These are phyloP conservation scores for Diplosphaera chodatii DNA, from an alignment of 139 green algal genomes.

Conservation along the genomic window DNA sequence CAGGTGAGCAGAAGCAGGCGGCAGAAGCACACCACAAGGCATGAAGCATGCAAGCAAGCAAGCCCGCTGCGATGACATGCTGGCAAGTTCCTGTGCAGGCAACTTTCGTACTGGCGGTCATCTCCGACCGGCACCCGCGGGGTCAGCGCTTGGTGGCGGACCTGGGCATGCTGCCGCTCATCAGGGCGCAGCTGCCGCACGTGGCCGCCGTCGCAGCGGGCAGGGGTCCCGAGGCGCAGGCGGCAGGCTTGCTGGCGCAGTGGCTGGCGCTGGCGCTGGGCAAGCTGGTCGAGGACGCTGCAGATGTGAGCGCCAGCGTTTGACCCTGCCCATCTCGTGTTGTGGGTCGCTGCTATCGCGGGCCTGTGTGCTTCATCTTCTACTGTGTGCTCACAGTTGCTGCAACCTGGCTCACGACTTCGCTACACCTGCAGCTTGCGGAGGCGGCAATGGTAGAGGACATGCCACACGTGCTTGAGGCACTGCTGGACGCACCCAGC, in stretches of 20 bases:
- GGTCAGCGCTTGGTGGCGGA: conserved; percentile 40
- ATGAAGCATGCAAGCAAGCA: too few species aligned
- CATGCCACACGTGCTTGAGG: conserved; percentile 43
- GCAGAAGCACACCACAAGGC: too few species aligned
- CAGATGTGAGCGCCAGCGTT: conserved; percentile 16
- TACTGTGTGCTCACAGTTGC: too few species aligned
- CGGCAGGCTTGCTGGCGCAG: conserved; percentile 62
- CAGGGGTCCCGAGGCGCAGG: neutral
- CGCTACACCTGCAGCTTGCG: conserved; percentile 31
- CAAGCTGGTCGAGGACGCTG: conserved; percentile 71
- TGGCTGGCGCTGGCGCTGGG: conserved; percentile 90
- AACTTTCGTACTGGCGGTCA: conserved; percentile 89
- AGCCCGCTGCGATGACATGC: neutral
- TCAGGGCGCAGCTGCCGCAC: conserved; percentile 3
- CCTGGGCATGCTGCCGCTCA: conserved; percentile 27
- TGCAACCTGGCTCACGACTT: too few species aligned
- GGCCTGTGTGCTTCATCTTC: too few species aligned
- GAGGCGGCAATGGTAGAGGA: conserved; percentile 38
- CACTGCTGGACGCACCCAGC: conserved; percentile 37
- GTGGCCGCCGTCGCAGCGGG: neutral
- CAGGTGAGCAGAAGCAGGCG: too few species aligned
- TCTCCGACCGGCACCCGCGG: conserved; percentile 74
- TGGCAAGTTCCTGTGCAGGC: conserved; percentile 39
- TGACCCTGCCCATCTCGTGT: too few species aligned
- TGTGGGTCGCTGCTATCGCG: too few species aligned